A percentile compares a stretch with the other conserved stretches of the same genome.
phyloP scores from a whole-genome alignment of 2,329 filamentous ascomycete genomes.

The Fusarium chlamydosporum region DNA sequence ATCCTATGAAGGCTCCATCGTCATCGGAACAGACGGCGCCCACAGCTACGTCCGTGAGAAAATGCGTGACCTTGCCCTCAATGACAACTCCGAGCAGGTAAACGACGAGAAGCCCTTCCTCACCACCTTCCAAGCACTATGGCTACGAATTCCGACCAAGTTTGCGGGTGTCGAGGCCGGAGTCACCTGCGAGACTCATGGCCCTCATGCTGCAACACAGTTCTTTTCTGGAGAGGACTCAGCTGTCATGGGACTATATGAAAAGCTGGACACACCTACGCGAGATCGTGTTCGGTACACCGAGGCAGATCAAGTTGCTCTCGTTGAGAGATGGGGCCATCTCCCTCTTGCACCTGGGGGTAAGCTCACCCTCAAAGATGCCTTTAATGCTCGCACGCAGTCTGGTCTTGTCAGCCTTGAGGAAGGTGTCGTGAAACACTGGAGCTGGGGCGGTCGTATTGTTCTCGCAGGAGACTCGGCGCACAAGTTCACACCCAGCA shows the following conservation, averaged over 20 bases:
- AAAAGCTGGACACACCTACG: conserved; percentile 39
- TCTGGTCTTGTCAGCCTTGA: conserved; percentile 55
- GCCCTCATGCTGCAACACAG: conserved; percentile 32
- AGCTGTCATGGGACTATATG: conserved; percentile 38
- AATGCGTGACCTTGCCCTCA: conserved; percentile 51
- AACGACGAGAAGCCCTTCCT: conserved; percentile 53
- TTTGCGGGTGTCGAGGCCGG: conserved; percentile 40
- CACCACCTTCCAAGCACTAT: conserved; percentile 54
- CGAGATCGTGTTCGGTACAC: conserved; percentile 33
- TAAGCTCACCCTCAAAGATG: conserved; percentile 51
- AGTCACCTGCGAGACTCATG: conserved; percentile 52
- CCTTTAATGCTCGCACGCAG: conserved; percentile 46
- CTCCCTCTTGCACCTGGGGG: conserved; percentile 35
- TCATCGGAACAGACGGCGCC: conserved; percentile 44
- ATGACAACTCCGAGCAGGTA: conserved; percentile 18
- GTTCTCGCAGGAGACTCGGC: conserved; percentile 56
- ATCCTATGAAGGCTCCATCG: conserved; percentile 37
- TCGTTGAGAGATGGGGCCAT: conserved; percentile 42
- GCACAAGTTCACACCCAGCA: conserved; percentile 58
- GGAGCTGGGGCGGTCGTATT: conserved; percentile 55
- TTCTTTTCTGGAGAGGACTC: conserved; percentile 40
- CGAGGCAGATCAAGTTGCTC: conserved; percentile 26
- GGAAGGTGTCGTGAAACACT: conserved; percentile 56
- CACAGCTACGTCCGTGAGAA: conserved; percentile 31
- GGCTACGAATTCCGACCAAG: conserved; percentile 52